Base-by-base conservation (phyloP, 2,329 filamentous ascomycete species). In the Exserohilum turcica region DNA sequence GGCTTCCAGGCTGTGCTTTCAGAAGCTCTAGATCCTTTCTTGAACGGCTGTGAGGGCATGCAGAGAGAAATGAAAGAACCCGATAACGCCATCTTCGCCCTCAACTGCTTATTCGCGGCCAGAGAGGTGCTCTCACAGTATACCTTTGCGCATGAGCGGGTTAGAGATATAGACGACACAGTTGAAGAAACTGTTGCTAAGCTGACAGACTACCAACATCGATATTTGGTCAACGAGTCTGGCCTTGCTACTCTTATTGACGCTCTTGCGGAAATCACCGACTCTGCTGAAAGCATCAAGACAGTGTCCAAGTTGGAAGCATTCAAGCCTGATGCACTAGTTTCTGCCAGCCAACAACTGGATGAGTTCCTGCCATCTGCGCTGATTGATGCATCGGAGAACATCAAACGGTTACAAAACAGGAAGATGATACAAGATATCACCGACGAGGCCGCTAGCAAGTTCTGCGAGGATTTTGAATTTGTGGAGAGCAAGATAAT, bases 331-430 rank as follows among this genome's bases (percentile, higher is more conserved):
- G 76, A 81, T 5, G 74, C 81, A 0, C 79, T 97, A n/a, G 76
- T 82, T 1, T 77, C 80, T 43, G 86, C 88, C 2, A 90, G 90
- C 64, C 90, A 92, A 65, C 83, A 82, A 35, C 80, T 99, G 6
- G 94, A 99, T 68, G 87, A 91, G 56, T 99, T 97, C 76, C 79
- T 99, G 19, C 92, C 94, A 0, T 95, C 91, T 1, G 94, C 93
- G 2, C 81, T 96, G 27, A 93, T 97, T 80, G 94, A 99, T 71
- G 92, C 92, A 2, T 86, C 90, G 64, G 89, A 94, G 44, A 90
- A 91, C 55, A 75, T 97, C 21, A 88, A 87, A 59, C 80, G 84
- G 36, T 77, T 99, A 1, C 86, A 89, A 57, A 89, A 90, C 65
- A 84, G 89, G 1, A 81, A 80, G 9, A 77, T 96, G 52, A 88